phyloP scores from a whole-genome alignment of 768 basidiomycete genomes.

The Artomyces pyxidatus region DNA sequence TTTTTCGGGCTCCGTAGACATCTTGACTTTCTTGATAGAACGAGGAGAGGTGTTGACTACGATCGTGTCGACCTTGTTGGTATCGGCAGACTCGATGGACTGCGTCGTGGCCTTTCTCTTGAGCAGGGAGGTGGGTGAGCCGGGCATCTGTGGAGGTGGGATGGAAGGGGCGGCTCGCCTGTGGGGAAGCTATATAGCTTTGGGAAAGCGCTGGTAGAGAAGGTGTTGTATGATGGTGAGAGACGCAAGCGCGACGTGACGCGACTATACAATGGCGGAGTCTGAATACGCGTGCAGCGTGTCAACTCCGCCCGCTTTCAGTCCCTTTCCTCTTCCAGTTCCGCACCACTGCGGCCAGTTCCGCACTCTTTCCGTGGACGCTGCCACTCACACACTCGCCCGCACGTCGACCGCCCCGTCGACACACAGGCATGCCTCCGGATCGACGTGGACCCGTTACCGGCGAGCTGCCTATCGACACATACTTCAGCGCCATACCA shows the following conservation, averaged over 20 bases:
- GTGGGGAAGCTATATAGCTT: too few relatives aligned
- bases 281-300: not conserved
- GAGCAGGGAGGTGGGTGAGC: constrained; percentile 9
- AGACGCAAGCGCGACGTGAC: too few relatives aligned
- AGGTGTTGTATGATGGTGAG: too few relatives aligned
- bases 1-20: constrained; percentile 32
- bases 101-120: constrained; percentile 21
- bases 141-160: not conserved
- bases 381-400: not conserved
- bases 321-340: too few relatives aligned
- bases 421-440: too few relatives aligned
- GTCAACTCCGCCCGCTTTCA: constrained; percentile 1
- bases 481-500: not conserved
- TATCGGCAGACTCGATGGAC: too few relatives aligned
- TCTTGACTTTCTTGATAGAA: constrained; percentile 52
- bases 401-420: too few relatives aligned
- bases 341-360: too few relatives aligned
- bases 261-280: not conserved
- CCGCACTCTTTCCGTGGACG: not conserved
- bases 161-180: too few relatives aligned
- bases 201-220: too few relatives aligned
- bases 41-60: not conserved
- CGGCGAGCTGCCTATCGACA: not conserved
- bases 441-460: too few relatives aligned
- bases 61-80: too few relatives aligned